Percentiles rank a stretch among this genome's conserved stretches.
phyloP scores from a whole-genome alignment of 2,329 filamentous ascomycete species.

The Penicillium sclerotiorum region DNA sequence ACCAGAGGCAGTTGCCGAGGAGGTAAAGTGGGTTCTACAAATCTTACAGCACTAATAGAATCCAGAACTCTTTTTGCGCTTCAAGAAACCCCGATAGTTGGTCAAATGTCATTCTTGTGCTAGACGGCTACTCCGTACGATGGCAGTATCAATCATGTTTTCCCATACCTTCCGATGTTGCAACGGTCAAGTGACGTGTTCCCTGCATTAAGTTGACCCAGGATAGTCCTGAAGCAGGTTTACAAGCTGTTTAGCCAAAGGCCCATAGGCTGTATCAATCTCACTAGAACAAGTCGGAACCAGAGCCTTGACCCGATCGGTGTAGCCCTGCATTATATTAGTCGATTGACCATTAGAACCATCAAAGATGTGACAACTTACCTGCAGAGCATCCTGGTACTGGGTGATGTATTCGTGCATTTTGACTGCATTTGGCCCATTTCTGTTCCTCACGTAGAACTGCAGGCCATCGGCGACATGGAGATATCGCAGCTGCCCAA shows the following conservation, averaged over 20 bases:
- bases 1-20: slow-evolving; percentile 7
- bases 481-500: background rate
- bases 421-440: background rate
- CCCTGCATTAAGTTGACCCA: background rate
- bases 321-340: background rate
- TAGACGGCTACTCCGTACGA: no score
- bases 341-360: no score
- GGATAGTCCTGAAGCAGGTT: background rate
- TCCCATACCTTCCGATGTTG: background rate
- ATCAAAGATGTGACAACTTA: background rate
- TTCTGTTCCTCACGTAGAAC: background rate
- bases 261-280: background rate
- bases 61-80: background rate
- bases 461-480: background rate
- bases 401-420: background rate
- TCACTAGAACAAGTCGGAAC: background rate
- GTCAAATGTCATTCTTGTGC: background rate
- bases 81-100: background rate
- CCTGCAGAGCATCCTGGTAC: background rate
- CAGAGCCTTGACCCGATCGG: background rate
- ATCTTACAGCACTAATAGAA: background rate
- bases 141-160: background rate
- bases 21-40: slow-evolving; percentile 8
- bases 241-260: background rate
- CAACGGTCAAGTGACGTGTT: background rate